Conservation (phyloP, 208 protist species). For the Leptomonas seymouri region DNA sequence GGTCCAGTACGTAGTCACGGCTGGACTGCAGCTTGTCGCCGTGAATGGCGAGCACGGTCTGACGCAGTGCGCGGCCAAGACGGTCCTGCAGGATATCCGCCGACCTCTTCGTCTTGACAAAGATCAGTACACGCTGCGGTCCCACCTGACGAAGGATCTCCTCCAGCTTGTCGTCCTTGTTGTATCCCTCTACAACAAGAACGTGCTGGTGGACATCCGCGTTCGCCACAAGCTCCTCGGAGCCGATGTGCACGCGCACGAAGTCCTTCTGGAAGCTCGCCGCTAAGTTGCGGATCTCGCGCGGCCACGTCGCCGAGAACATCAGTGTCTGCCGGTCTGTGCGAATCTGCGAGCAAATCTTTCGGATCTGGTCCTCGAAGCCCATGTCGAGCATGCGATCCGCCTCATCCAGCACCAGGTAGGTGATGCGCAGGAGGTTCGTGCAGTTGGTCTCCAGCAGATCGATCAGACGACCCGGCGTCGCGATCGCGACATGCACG, state of each 20-base stretch:
- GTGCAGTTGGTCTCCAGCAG: constrained; percentile 91
- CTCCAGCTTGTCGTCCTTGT: constrained; percentile 83
- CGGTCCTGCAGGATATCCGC: constrained; percentile 76
- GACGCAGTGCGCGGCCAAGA: constrained; percentile 65
- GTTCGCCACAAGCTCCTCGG: constrained; percentile 88
- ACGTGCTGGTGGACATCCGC: constrained; percentile 84
- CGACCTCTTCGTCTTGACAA: constrained; percentile 87
- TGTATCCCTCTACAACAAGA: constrained; percentile 57
- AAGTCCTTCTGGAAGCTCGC: constrained; percentile 90
- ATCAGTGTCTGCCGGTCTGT: constrained; percentile 97
- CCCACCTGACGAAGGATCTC: constrained; percentile 69
- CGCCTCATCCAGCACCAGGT: constrained; percentile 98
- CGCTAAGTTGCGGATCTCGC: constrained; percentile 86
- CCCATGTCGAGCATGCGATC: constrained; percentile 99
- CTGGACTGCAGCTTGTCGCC: constrained; percentile 92
- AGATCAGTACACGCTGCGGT: constrained; percentile 87
- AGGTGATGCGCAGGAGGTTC: constrained; percentile 97
- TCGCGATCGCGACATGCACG: constrained; percentile 93
- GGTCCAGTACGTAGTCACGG: constrained; percentile 89
- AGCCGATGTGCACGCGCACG: constrained; percentile 93
- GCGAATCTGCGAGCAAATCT: constrained; percentile 94
- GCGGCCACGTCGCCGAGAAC: constrained; percentile 97
- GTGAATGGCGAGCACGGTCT: constrained; percentile 82
- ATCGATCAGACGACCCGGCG: constrained; percentile 97
- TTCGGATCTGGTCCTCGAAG: constrained; percentile 98